These are phyloP conservation scores for Phytophthora colocasiae DNA, from an alignment of 352 stramenopile genomes.

Conservation along the genomic window DNA sequence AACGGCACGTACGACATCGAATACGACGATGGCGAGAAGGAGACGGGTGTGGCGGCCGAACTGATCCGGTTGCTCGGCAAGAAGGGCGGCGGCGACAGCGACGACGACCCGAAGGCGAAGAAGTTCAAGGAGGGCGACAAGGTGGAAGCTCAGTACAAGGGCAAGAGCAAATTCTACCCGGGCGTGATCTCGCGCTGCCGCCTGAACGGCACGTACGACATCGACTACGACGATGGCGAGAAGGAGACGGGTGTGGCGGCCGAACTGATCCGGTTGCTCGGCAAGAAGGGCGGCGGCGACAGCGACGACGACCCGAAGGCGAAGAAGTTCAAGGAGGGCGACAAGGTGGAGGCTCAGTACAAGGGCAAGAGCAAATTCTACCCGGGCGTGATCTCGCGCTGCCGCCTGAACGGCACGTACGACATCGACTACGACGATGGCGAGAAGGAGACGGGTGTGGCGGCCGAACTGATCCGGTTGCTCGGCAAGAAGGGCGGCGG, in stretches of 20 bases:
- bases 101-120: slow-evolving; percentile 28
- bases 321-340: slow-evolving; percentile 29
- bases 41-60: slow-evolving; percentile 55
- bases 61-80: slow-evolving; percentile 41
- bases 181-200: slow-evolving; percentile 59
- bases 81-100: slow-evolving; percentile 27
- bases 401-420: slow-evolving; percentile 31
- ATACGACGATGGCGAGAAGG: slow-evolving; percentile 83
- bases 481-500: slow-evolving; percentile 19
- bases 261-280: slow-evolving; percentile 24
- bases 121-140: slow-evolving; percentile 37
- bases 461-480: slow-evolving; percentile 27
- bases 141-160: slow-evolving; percentile 75
- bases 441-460: slow-evolving; percentile 32
- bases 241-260: slow-evolving; percentile 29
- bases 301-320: slow-evolving; percentile 26
- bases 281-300: slow-evolving; percentile 22
- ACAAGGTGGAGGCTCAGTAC: slow-evolving; percentile 32
- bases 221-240: slow-evolving; percentile 32
- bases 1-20: slow-evolving; percentile 83
- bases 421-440: slow-evolving; percentile 30
- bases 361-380: slow-evolving; percentile 34
- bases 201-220: slow-evolving; percentile 32
- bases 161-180: slow-evolving; percentile 64
- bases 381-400: slow-evolving; percentile 27